phyloP scores from a whole-genome alignment of 2,329 filamentous ascomycete species.

The Dactylonectria estremocensis region DNA sequence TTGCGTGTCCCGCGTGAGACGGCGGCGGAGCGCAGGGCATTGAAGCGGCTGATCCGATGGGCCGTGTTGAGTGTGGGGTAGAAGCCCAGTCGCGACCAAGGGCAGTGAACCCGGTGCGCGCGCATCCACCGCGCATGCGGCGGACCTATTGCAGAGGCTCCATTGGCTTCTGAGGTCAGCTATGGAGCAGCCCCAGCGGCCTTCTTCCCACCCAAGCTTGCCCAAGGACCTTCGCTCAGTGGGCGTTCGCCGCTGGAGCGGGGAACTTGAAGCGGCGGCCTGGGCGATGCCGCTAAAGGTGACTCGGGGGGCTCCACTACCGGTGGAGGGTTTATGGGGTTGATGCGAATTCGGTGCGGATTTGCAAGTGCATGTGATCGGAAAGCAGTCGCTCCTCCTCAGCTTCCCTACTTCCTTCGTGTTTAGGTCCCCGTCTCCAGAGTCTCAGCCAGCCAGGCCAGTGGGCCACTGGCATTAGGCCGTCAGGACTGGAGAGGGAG shows the following conservation, averaged over 20 bases:
- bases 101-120: neutral
- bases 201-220: too few species aligned
- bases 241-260: constrained; percentile 15
- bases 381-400: constrained; percentile 3
- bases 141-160: constrained; percentile 17
- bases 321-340: constrained; percentile 23
- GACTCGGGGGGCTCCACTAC: constrained; percentile 16
- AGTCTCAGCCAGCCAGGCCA: constrained; percentile 1
- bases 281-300: constrained; percentile 7
- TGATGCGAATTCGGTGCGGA: constrained; percentile 15
- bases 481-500: neutral
- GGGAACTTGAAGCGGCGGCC: neutral
- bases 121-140: neutral
- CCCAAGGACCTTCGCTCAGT: constrained; percentile 4
- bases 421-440: constrained; percentile 2
- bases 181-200: constrained; percentile 3
- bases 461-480: constrained; percentile 1
- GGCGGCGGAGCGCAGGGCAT: neutral
- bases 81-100: neutral
- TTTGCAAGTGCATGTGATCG: constrained; percentile 35
- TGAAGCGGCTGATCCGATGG: neutral
- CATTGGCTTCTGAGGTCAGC: constrained; percentile 17
- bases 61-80: constrained; percentile 19
- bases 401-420: neutral
- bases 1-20: neutral